Conservation (phyloP, 371 early-diverging fungal species). For the Dinochytrium kinnereticum region DNA sequence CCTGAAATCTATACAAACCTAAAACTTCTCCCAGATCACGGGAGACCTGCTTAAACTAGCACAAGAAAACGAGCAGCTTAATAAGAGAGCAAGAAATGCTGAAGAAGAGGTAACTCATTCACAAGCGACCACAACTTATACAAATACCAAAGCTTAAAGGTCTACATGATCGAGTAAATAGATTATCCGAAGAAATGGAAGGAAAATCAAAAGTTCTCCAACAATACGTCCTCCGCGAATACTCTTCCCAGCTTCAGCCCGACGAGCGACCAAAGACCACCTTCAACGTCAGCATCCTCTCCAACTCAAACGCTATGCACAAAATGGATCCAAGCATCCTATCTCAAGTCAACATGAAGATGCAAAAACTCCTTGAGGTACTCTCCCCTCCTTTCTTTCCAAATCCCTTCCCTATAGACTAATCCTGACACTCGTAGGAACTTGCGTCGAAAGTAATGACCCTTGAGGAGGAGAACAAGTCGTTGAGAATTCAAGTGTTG, state of each 20-base stretch:
- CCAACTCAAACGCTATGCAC: constrained; percentile 49
- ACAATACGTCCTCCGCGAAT: constrained; percentile 55
- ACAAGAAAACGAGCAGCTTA: constrained; percentile 55
- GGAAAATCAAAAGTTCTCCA: constrained; percentile 55
- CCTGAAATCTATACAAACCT: not conserved
- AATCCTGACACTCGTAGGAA: constrained; percentile 31
- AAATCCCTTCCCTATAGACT: not conserved
- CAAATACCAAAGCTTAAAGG: constrained; percentile 1
- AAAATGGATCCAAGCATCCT: constrained; percentile 53
- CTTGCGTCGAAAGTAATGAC: constrained; percentile 50
- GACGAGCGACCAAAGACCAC: constrained; percentile 43
- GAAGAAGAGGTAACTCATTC: constrained; percentile 50
- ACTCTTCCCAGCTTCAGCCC: constrained; percentile 50
- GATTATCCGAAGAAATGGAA: constrained; percentile 48
- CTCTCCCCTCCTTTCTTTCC: not conserved
- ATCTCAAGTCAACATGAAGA: constrained; percentile 55
- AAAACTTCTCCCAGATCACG: constrained; percentile 35
- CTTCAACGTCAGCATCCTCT: constrained; percentile 51
- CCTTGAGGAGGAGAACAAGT: constrained; percentile 48
- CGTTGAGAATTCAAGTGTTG: not conserved
- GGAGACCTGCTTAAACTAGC: constrained; percentile 46
- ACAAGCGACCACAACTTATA: not conserved
- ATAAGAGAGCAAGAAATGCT: constrained; percentile 42
- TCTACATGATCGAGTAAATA: constrained; percentile 35
- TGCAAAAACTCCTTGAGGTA: constrained; percentile 62